A percentile compares a stretch with the other conserved stretches of the same genome.
Conservation (phyloP, 2,329 filamentous ascomycete species). For the Pseudocercospora macadamiae region DNA sequence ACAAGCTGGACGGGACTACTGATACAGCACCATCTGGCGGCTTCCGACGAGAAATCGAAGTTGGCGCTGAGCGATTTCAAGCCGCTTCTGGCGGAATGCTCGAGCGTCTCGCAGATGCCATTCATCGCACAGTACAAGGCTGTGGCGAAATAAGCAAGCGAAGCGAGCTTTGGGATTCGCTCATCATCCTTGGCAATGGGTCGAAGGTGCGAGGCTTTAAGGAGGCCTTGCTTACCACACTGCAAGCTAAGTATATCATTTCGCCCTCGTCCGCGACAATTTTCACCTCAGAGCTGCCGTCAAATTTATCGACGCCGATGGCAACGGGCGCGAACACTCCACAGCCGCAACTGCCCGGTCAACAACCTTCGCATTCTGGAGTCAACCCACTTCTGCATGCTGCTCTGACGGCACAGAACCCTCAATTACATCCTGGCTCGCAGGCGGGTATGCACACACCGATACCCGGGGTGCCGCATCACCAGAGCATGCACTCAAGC, state of each 20-base stretch:
- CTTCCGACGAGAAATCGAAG: constrained; percentile 67
- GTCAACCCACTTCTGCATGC: constrained; percentile 92
- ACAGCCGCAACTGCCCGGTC: constrained; percentile 56
- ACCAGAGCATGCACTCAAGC: constrained; percentile 47
- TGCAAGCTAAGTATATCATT: constrained; percentile 82
- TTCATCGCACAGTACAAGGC: constrained; percentile 80
- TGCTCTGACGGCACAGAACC: constrained; percentile 73
- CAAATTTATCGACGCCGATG: constrained; percentile 85
- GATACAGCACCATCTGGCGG: constrained; percentile 33
- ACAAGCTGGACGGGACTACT: constrained; percentile 26
- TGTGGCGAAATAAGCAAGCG: constrained; percentile 85
- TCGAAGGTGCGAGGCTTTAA: constrained; percentile 75
- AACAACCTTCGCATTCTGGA: constrained; percentile 46
- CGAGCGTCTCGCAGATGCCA: constrained; percentile 79
- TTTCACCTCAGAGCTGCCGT: constrained; percentile 95
- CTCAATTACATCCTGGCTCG: constrained; percentile 47
- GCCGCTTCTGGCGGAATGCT: constrained; percentile 69
- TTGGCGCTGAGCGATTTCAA: constrained; percentile 74
- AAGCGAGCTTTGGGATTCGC: constrained; percentile 84
- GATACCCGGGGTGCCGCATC: constrained; percentile 30
- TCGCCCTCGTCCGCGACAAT: constrained; percentile 93
- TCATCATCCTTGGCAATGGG: constrained; percentile 91
- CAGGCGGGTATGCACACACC: constrained; percentile 14
- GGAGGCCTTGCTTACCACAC: constrained; percentile 79
- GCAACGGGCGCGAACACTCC: constrained; percentile 93